Evolutionary conservation across 495 filamentous ascomycete genomes (phyloP), one percentile per base, ranked within the genome.

Genomic region (Neurospora sp.): DNA sequence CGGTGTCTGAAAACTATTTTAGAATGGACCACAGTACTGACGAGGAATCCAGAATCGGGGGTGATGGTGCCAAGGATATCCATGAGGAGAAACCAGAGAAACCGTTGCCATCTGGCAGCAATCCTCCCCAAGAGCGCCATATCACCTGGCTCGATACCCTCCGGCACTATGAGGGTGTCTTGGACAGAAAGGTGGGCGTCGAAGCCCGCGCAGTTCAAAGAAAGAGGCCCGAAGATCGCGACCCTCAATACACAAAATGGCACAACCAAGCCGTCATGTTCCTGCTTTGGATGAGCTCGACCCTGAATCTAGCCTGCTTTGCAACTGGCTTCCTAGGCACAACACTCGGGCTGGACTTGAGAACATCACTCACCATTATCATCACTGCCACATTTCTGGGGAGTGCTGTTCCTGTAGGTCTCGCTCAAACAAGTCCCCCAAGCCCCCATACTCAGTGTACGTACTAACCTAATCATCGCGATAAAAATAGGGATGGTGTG

Each of bases 111-210:
- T 20, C 44, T 10, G 9, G 44, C n/a, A 49, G 4, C 44, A 20
- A 49, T 23, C 44, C n/a, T 23, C 44, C 44, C n/a, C 44, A 49
- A 49, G 44, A 23, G 9, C 44, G 44, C 44, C 44, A 11, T 49
- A 54, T 23, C 20, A 23, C 46, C n/a, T 54, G 46, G 46, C 76
- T 87, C 39, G 79, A 73, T 9, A 77, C 72, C 20, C 76, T 88
- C 16, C 84, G 84, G 62, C 75, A 78, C 71, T 84, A 84, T 73
- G 87, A 89, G 66, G 79, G 82, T 18, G 79, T 80, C 49, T 78
- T 89, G 42, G 87, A 89, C 77, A 80, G 78, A 62, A 88, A 86
- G 75, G 75, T 90, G 70, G 87, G 87, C 18, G 82, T 88, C 72
- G 88, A 90, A 77, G 83, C 84, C 2, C 82, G 87, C 60, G 85